Percentiles rank a stretch among this genome's conserved stretches.
Conservation (phyloP, 768 basidiomycete species). For the Leccinum aurantiacum region DNA sequence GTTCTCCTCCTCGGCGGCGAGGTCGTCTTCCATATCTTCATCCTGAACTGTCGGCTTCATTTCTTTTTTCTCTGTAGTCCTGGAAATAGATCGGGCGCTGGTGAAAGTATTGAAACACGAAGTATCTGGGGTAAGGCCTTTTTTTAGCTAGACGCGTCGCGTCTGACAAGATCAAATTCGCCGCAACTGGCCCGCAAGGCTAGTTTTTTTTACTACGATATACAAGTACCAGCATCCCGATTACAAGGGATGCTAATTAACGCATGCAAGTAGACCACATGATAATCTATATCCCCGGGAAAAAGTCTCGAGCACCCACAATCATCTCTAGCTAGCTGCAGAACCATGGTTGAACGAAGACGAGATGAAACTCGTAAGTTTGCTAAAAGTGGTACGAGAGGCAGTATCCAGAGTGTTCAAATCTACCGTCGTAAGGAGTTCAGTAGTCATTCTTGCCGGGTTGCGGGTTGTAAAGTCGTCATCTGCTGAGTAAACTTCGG, state of each 20-base stretch:
- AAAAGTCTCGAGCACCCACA: neutral
- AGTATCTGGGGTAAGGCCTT: neutral
- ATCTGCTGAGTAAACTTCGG: slow-evolving; percentile 2
- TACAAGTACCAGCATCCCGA: neutral
- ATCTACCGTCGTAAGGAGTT: slow-evolving; percentile 12
- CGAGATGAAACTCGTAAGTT: neutral
- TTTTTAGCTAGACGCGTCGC: slow-evolving; percentile 28
- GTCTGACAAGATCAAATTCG: slow-evolving; percentile 9
- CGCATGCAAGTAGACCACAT: neutral
- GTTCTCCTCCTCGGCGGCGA: slow-evolving; percentile 83
- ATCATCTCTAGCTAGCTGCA: neutral
- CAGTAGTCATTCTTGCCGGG: neutral
- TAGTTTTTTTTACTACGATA: slow-evolving; percentile 19
- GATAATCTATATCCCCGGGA: neutral
- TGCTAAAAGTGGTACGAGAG: neutral
- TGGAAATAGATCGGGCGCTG: neutral
- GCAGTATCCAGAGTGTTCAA: neutral
- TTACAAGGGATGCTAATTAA: neutral
- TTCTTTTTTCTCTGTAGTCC: slow-evolving; percentile 27
- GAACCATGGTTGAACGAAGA: neutral
- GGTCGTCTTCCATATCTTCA: slow-evolving; percentile 78
- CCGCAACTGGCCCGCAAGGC: neutral
- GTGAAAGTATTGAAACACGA: neutral
- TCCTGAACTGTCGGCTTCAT: slow-evolving; percentile 49
- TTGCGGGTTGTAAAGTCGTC: neutral